phyloP scores from a whole-genome alignment of 176 grass and related monocot species.

The Urochloa ruziziensis region DNA sequence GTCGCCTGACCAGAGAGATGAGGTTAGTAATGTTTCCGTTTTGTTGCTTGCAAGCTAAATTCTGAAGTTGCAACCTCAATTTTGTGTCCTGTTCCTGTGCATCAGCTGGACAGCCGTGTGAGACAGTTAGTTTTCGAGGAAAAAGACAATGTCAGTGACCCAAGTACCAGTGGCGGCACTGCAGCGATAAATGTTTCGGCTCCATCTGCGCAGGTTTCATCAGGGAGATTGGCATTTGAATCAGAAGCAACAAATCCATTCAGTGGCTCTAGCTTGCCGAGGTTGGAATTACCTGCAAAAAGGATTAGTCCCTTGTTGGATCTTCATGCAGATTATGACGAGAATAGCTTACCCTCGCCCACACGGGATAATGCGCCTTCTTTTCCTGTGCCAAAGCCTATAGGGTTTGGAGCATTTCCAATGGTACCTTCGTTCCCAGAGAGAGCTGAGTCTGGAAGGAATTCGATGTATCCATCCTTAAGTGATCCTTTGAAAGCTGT shows the following conservation, averaged over 20 bases:
- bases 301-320: conserved; percentile 79
- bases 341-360: conserved; percentile 90
- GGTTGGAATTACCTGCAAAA: conserved; percentile 51
- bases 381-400: conserved; percentile 58
- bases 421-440: conserved; percentile 31
- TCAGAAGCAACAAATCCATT: conserved; percentile 45
- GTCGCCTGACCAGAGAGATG: conserved; percentile 50
- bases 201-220: conserved; percentile 40
- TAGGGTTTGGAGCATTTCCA: conserved; percentile 51
- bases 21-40: conserved; percentile 43
- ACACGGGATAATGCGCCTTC: conserved; percentile 56
- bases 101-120: conserved; percentile 77
- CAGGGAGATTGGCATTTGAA: conserved; percentile 34
- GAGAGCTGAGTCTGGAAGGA: conserved; percentile 31
- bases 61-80: conserved; percentile 5
- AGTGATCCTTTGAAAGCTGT: conserved; percentile 89
- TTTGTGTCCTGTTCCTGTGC: conserved; percentile 36
- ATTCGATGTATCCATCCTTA: conserved; percentile 43
- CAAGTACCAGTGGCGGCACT: conserved; percentile 15
- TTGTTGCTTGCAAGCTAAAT: conserved; percentile 14
- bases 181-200: not conserved
- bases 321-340: conserved; percentile 95
- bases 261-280: conserved; percentile 34
- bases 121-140: conserved; percentile 73
- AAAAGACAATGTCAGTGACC: conserved; percentile 28